Conservation (phyloP, 441 rosid species). For the Pelargonium fulgidum region DNA sequence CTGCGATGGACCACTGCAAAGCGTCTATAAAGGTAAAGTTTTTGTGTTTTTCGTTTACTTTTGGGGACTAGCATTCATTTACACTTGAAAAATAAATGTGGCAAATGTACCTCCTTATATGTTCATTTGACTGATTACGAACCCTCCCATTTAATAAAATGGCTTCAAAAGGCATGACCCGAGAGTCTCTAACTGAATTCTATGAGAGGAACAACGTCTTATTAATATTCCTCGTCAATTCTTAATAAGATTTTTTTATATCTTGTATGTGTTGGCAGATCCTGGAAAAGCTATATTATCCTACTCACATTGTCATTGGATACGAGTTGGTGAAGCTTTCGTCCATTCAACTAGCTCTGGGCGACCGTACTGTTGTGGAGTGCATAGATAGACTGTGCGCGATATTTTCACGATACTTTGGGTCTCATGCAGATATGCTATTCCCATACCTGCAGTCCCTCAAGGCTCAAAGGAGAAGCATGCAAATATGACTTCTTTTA, state of each 20-base stretch:
- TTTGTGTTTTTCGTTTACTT: not conserved
- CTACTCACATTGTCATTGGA: conserved; percentile 61
- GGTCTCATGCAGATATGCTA: conserved; percentile 40
- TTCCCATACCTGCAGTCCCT: conserved; percentile 46
- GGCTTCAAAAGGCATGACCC: not conserved
- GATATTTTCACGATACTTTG: conserved; percentile 50
- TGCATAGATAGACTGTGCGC: conserved; percentile 30
- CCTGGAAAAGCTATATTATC: conserved; percentile 54
- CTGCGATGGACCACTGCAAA: conserved; percentile 58
- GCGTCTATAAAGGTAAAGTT: conserved; percentile 54
- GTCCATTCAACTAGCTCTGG: conserved; percentile 48
- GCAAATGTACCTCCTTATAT: not conserved
- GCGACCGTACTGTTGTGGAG: conserved; percentile 35
- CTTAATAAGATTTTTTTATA: not conserved
- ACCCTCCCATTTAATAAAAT: not conserved
- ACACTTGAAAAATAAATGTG: not conserved
- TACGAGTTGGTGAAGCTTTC: conserved; percentile 72
- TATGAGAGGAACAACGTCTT: too few relatives aligned
- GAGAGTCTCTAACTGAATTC: not conserved
- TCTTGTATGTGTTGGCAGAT: conserved; percentile 39
- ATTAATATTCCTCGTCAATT: not conserved
- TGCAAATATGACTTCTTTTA: conserved; percentile 9
- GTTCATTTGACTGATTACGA: not conserved
- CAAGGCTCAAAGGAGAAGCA: conserved; percentile 35
- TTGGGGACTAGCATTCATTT: not conserved